Conservation (phyloP, 1,284 basidiomycete species). For the Macrocystidia cucumis region DNA sequence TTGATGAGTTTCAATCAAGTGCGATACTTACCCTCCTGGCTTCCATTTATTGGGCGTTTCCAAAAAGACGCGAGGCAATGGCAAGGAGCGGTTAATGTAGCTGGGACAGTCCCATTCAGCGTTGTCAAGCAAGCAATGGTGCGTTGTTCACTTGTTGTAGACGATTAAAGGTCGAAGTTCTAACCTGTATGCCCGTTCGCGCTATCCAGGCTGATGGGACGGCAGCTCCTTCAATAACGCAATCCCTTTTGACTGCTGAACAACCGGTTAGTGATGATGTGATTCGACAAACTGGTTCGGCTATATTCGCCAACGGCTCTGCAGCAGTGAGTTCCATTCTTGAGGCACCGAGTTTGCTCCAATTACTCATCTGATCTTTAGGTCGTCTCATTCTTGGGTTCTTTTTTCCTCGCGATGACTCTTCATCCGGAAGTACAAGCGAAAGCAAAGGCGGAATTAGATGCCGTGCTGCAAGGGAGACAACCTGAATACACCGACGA, state of each 20-base stretch:
- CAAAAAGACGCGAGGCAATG: background rate
- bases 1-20: too few relatives aligned
- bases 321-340: too few relatives aligned
- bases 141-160: background rate
- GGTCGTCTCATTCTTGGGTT: background rate
- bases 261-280: background rate
- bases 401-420: slow-evolving; percentile 9
- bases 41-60: too few relatives aligned
- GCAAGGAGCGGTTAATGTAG: background rate
- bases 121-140: background rate
- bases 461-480: slow-evolving; percentile 4
- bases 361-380: background rate
- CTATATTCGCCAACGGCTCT: background rate
- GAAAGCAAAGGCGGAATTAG: slow-evolving; percentile 10
- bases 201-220: background rate
- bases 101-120: background rate
- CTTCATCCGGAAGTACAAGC: slow-evolving; percentile 9
- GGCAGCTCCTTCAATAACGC: background rate
- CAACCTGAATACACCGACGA: slow-evolving; percentile 14
- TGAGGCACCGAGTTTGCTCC: background rate
- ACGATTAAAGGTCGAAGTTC: background rate
- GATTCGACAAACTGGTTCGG: background rate
- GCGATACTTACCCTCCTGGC: background rate
- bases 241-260: background rate
- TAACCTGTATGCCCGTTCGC: too few relatives aligned